These are phyloP conservation scores for Berberis vulgaris DNA, from an alignment of 164 flowering plant species.

Conservation along the genomic window DNA sequence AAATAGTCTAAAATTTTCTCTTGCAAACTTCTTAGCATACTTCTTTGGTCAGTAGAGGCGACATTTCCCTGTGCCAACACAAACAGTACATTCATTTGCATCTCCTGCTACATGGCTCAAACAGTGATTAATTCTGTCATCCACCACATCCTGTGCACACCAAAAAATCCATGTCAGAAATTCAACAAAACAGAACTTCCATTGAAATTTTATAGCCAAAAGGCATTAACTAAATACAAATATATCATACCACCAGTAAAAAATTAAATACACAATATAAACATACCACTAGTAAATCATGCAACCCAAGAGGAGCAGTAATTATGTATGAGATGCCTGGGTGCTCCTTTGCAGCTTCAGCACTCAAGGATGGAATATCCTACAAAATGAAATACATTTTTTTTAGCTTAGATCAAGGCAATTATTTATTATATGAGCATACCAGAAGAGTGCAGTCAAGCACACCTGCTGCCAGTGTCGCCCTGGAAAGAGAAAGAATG, in stretches of 20 bases:
- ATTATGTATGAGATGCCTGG: constrained; percentile 62
- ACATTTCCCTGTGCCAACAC: constrained; percentile 82
- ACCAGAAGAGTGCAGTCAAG: background rate
- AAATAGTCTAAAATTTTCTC: too few species aligned
- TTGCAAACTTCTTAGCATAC: background rate
- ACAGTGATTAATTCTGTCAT: constrained; percentile 72
- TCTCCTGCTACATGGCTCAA: constrained; percentile 70
- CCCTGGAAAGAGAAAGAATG: constrained; percentile 92
- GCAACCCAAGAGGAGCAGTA: constrained; percentile 92
- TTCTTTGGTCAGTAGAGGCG: constrained; percentile 3
- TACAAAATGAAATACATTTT: constrained; percentile 11
- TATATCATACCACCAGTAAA: too few species aligned
- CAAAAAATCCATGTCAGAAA: constrained; percentile 5
- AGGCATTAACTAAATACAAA: background rate
- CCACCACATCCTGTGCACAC: constrained; percentile 66
- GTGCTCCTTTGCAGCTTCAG: constrained; percentile 89
- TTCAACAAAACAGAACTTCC: background rate
- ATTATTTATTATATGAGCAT: background rate
- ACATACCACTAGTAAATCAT: constrained; percentile 69
- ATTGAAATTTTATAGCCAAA: background rate
- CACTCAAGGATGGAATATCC: constrained; percentile 89
- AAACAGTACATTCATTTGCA: constrained; percentile 63
- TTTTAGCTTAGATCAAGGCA: background rate
- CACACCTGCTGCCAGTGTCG: constrained; percentile 88
- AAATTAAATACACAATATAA: background rate